Base-by-base conservation (phyloP, 1,139 yeast species). In the Nakaseomyces sp. region DNA sequence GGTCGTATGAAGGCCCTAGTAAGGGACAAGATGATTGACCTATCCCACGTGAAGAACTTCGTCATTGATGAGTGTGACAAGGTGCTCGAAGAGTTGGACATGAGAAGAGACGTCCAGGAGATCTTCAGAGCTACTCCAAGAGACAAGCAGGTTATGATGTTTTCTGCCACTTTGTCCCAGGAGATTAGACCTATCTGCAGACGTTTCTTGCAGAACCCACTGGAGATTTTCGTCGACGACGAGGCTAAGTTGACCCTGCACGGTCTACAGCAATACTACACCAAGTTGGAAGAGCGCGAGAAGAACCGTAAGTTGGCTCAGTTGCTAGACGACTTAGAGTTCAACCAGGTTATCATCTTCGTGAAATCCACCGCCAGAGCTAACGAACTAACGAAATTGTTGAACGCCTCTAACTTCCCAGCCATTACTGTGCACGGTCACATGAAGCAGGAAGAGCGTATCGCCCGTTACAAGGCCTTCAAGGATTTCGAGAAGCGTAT, bases 81-180 rank as follows among this genome's bases (percentile, higher is more conserved):
- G 72, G 97, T 91, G 48, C 77, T 91, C 66, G 98, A 91, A 70
- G 74, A 79, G 48, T 68, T 85, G 60, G 94, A 84, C 61, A 91
- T 91, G 98, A 84, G 98, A 75, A 83, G 96, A 68, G 98, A 91
- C 63, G 96, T 91, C 47, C 98, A 91, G 73, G 97, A 89, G 66
- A 86, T 91, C 54, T 91, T 91, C 81, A 83, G 96, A 68, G 86
- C 87, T 50, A 91, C 98, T 45, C 98, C 98, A 53, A 95, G 86
- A 70, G 96, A 91, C 67, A 91, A 91, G 72, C 98, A 91, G 74
- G 98, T 91, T 48, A 89, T 91, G 97, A 91, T 91, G 96, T 91
- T 91, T 69, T 85, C 96, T 47, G 98, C 98, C 55, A 91, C 98
- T 47, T 76, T 91, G 59, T 81, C 95, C 40, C 86, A 79, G 65